Percentiles rank a stretch among this genome's conserved stretches.
Evolutionary conservation across 371 early-diverging fungal species (phyloP).

Genomic region (Enteropsectra breve): DNA sequence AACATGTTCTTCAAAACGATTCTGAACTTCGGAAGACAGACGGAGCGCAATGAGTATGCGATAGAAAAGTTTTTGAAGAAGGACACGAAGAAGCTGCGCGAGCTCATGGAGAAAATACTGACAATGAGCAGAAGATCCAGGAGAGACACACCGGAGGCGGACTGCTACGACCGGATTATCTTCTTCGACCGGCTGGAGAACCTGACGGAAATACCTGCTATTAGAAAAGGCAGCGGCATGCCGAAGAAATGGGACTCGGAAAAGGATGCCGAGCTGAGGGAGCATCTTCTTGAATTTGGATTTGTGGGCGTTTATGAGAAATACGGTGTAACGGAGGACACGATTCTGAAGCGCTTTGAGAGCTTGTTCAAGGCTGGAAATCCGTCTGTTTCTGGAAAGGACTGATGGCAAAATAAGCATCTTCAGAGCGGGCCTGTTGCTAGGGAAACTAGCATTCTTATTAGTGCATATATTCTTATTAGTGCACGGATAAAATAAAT

Average conservation of each 20-base stretch:
- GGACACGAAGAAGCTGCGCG: constrained; percentile 48
- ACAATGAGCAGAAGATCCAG: constrained; percentile 42
- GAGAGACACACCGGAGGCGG: constrained; percentile 44
- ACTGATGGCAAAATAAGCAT: no score
- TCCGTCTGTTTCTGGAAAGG: no score
- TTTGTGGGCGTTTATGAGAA: constrained; percentile 35
- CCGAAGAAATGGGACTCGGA: constrained; percentile 54
- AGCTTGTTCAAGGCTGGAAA: constrained; percentile 22
- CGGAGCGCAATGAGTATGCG: constrained; percentile 49
- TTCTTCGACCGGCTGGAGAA: constrained; percentile 44
- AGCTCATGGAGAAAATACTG: constrained; percentile 49
- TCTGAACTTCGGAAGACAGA: constrained; percentile 54
- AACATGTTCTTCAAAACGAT: constrained; percentile 51
- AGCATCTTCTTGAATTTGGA: constrained; percentile 46
- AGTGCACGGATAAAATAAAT: no score
- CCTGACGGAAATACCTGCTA: constrained; percentile 25
- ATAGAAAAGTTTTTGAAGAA: constrained; percentile 38
- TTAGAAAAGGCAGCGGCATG: constrained; percentile 44
- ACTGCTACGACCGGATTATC: constrained; percentile 51
- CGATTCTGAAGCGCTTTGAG: constrained; percentile 51
- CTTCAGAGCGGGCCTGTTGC: no score
- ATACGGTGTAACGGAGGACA: constrained; percentile 51
- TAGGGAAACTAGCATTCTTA: no score
- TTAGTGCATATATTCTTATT: no score
- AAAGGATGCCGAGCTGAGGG: constrained; percentile 45